Conservation (phyloP, 1,139 yeast species). For the Geotrichum bryndzae region DNA sequence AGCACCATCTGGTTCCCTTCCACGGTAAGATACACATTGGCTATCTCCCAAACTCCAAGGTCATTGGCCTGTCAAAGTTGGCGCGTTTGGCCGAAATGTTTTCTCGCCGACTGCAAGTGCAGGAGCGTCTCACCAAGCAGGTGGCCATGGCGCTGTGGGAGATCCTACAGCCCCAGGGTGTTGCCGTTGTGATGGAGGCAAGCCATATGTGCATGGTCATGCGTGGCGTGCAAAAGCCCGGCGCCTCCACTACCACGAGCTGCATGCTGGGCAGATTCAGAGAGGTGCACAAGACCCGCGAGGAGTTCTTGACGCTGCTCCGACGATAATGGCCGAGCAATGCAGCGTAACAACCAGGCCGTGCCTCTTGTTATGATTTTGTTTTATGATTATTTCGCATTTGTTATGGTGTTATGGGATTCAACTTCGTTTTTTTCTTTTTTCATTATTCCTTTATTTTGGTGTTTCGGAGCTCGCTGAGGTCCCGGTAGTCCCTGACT, state of each 20-base stretch:
- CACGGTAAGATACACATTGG: slow-evolving; percentile 96
- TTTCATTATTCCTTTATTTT: not conserved
- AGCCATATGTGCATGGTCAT: slow-evolving; percentile 99
- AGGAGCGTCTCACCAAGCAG: slow-evolving; percentile 92
- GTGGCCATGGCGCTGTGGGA: slow-evolving; percentile 94
- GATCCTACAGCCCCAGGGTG: slow-evolving; percentile 89
- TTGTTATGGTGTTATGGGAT: slow-evolving; percentile 3
- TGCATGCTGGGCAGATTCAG: slow-evolving; percentile 97
- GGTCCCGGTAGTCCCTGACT: not conserved
- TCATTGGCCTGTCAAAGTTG: slow-evolving; percentile 86
- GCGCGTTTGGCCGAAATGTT: slow-evolving; percentile 98
- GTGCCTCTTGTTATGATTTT: not conserved
- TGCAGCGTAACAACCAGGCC: not conserved
- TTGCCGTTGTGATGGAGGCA: slow-evolving; percentile 96
- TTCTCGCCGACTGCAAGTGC: slow-evolving; percentile 90
- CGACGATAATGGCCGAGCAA: not conserved
- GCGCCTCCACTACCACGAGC: slow-evolving; percentile 88
- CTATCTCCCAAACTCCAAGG: slow-evolving; percentile 89
- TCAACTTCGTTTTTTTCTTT: slow-evolving; percentile 3
- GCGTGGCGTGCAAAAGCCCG: slow-evolving; percentile 94
- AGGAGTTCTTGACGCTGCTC: slow-evolving; percentile 82
- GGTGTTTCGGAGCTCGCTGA: not conserved
- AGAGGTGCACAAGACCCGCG: slow-evolving; percentile 89
- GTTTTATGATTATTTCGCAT: not conserved
- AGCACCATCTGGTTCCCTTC: slow-evolving; percentile 95